Base-by-base conservation (phyloP, 305 asterid genomes). In the Lippia alba region DNA sequence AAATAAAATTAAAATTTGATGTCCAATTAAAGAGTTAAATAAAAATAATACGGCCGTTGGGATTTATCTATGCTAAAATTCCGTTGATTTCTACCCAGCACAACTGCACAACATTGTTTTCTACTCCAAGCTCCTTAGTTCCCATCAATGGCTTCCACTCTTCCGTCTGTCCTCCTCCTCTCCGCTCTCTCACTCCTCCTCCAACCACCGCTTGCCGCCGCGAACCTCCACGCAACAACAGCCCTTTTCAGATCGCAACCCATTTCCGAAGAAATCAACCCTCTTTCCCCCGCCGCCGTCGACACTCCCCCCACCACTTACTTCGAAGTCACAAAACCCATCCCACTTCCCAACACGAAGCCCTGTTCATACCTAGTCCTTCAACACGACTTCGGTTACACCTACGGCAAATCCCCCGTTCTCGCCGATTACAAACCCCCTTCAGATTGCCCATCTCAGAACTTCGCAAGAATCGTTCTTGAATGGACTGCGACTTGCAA, bases 271-370 rank as follows among this genome's bases (percentile, higher is more conserved):
- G 41, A 36, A 20, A 74, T 76, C 69, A 53, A 69, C 33, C 46
- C 83, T 8, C 8, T 56, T 12, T 17, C 67, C 79, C n/a, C 67
- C 79, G 16, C 54, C 71, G 56, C 67, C 79, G n/a, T 46, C 71
- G 74, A 54, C 4, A 51, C 70, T 61, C 41, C 76, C 8, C 71
- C 92, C 8, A 85, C 87, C 16, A 86, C 85, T 36, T 91, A 58
- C 83, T 94, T 94, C 74, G 94, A 91, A 75, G 96, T 91, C 73
- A 85, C 93, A 8, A 91, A 81, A 57, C 97, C 97, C 51, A 82
- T 89, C 71, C 46, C 80, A 5, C 80, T 87, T 39, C 96, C 96
- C 77, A 79, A 81, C 8, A 73, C 89, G 58, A 79, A 80, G 64
- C 93, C 96, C 64, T 89, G 88, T 77, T 84, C 96, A 1, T 63